Evolutionary conservation across 768 basidiomycete species (phyloP).

Genomic region (Lentinula detonsa): DNA sequence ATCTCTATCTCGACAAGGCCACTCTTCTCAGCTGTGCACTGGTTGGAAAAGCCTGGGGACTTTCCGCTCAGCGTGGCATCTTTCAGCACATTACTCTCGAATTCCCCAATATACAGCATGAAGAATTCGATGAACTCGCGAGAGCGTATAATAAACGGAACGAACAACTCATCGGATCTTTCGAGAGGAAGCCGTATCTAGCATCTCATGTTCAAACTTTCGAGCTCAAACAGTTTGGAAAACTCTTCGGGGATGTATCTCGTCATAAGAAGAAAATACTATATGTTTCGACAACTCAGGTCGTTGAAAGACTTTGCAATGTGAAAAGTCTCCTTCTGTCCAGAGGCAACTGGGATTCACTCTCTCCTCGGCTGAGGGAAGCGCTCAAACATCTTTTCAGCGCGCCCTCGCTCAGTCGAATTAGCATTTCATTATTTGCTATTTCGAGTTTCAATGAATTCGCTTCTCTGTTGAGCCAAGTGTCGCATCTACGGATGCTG

Average conservation of each 20-base stretch:
- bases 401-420: neutral
- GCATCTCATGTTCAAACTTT: neutral
- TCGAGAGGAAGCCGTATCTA: neutral
- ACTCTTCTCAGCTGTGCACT: conserved; percentile 10
- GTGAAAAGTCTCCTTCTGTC: neutral
- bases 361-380: neutral
- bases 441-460: neutral
- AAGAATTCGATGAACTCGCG: neutral
- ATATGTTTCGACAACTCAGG: neutral
- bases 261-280: neutral
- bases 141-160: neutral
- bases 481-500: neutral
- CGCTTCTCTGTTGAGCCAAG: neutral
- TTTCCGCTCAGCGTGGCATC: conserved; percentile 10
- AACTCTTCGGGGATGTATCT: neutral
- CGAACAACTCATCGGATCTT: neutral
- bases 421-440: neutral
- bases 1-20: conserved; percentile 7
- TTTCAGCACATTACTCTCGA: conserved; percentile 6
- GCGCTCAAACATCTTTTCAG: neutral
- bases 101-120: neutral
- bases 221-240: neutral
- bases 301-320: neutral
- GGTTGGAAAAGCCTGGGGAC: conserved; percentile 11
- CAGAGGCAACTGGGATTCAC: neutral